A percentile compares a stretch with the other conserved stretches of the same genome.
Evolutionary conservation across 2,329 filamentous ascomycete genomes (phyloP).

Genomic region (Neonectria faginata): DNA sequence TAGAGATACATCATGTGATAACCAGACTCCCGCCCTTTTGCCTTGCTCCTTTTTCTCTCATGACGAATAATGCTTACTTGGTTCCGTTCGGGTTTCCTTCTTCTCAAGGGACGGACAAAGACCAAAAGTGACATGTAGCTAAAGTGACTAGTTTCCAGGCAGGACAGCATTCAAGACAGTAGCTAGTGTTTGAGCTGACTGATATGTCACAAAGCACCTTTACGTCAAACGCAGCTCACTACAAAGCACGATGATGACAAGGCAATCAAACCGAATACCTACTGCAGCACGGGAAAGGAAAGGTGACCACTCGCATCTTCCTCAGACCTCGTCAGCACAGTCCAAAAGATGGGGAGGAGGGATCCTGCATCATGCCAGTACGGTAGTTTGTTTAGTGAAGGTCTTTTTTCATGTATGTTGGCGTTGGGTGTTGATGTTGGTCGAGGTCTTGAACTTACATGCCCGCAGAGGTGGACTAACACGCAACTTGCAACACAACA

Average conservation of each 20-base stretch:
- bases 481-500: background rate
- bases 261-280: too few species aligned
- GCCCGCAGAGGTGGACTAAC: background rate
- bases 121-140: background rate
- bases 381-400: too few species aligned
- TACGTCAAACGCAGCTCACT: too few species aligned
- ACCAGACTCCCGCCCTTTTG: background rate
- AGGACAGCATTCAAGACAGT: background rate
- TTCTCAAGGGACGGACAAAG: background rate
- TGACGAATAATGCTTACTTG: background rate
- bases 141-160: background rate
- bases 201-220: background rate
- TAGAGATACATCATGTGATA: background rate
- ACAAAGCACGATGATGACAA: too few species aligned
- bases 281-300: background rate
- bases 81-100: background rate
- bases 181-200: background rate
- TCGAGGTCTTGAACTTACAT: background rate
- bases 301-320: background rate
- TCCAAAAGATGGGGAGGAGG: background rate
- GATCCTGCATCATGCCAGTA: background rate
- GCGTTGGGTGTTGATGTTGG: background rate
- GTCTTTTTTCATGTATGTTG: background rate
- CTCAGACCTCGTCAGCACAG: background rate
- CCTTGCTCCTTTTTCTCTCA: background rate